A percentile compares a stretch with the other conserved stretches of the same genome.
These are phyloP conservation scores for Cladosporium cucumerinum DNA, from an alignment of 2,329 filamentous ascomycete genomes.

Conservation along the genomic window DNA sequence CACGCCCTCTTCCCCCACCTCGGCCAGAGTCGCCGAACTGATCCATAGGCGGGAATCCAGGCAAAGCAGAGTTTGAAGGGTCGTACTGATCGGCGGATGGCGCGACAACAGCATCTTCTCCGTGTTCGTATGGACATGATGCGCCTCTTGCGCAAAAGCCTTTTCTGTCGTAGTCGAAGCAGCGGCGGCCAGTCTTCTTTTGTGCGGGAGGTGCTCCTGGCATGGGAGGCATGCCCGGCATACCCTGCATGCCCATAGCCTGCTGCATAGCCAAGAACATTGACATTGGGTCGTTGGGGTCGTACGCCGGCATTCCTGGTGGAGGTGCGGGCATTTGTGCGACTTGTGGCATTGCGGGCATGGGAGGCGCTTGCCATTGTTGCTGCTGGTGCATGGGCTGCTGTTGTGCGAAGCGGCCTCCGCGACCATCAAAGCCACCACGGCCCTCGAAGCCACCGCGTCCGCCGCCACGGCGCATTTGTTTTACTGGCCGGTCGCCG, in stretches of 20 bases:
- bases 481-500: conserved; percentile 55
- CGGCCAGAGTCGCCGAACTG: conserved; percentile 33
- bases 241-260: conserved; percentile 46
- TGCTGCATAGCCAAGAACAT: conserved; percentile 62
- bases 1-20: conserved; percentile 41
- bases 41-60: conserved; percentile 18
- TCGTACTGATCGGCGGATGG: conserved; percentile 56
- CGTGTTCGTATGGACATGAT: conserved; percentile 68
- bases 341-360: conserved; percentile 20
- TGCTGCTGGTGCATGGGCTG: conserved; percentile 18
- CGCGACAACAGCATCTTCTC: conserved; percentile 48
- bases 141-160: conserved; percentile 68
- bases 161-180: conserved; percentile 68
- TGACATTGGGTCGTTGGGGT: conserved; percentile 60
- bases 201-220: conserved; percentile 15
- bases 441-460: conserved; percentile 35
- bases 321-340: conserved; percentile 37
- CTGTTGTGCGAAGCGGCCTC: conserved; percentile 26
- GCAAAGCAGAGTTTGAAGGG: conserved; percentile 51
- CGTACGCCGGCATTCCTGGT: conserved; percentile 51
- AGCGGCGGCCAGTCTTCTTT: conserved; percentile 43
- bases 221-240: conserved; percentile 42
- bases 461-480: conserved; percentile 54
- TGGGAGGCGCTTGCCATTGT: conserved; percentile 21
- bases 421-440: conserved; percentile 34